Evolutionary conservation across 257 asterid genomes (phyloP).

Genomic region (Agastache rugosa): DNA sequence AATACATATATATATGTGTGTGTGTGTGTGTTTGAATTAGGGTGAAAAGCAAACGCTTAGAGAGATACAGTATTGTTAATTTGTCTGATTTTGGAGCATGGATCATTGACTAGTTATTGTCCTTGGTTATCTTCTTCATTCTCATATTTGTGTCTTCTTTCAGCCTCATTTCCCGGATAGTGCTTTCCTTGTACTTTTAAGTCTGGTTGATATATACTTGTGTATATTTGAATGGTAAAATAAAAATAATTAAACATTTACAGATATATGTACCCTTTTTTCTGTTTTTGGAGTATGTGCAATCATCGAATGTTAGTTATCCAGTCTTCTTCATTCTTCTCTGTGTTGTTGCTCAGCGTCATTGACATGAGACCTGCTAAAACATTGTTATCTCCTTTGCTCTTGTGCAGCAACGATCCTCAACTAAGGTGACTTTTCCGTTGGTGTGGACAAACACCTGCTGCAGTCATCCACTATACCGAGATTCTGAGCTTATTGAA

Average conservation of each 20-base stretch:
- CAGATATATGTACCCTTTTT: neutral
- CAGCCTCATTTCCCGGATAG: neutral
- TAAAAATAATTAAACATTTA: neutral
- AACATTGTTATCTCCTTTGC: slow-evolving; percentile 8
- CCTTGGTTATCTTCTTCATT: neutral
- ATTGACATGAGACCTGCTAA: slow-evolving; percentile 2
- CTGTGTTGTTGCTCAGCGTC: neutral
- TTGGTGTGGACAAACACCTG: slow-evolving; percentile 98
- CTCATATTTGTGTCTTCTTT: neutral
- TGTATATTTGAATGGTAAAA: neutral
- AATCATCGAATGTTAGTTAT: neutral
- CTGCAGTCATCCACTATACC: slow-evolving; percentile 96
- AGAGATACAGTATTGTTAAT: neutral
- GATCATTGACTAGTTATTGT: neutral
- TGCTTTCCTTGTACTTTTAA: neutral
- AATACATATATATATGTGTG: no score
- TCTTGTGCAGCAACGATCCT: slow-evolving; percentile 82
- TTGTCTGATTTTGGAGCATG: neutral
- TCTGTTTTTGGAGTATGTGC: neutral
- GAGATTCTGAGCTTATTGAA: slow-evolving; percentile 87
- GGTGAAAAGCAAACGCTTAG: slow-evolving; percentile 9
- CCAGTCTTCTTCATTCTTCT: neutral
- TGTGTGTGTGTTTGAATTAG: neutral
- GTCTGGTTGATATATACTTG: neutral
- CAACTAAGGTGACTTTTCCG: slow-evolving; percentile 96